A percentile compares a stretch with the other conserved stretches of the same genome.
These are phyloP conservation scores for Nicotiana attenuata DNA, from an alignment of 257 asterid genomes.

Conservation along the genomic window DNA sequence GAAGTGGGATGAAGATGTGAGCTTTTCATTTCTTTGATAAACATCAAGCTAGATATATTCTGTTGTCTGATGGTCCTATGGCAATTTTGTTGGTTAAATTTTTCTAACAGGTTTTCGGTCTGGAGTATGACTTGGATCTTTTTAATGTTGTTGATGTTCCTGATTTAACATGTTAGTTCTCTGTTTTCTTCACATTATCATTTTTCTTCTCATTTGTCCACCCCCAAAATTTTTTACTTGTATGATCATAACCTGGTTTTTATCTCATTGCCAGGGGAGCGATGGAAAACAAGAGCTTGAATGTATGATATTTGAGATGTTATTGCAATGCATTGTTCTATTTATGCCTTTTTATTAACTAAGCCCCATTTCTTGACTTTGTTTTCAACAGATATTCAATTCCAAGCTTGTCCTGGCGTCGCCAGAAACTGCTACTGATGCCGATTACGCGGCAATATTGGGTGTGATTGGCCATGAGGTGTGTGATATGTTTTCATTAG, in stretches of 20 bases:
- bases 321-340: background rate
- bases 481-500: constrained; percentile 10
- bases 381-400: constrained; percentile 66
- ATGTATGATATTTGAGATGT: constrained; percentile 42
- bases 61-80: constrained; percentile 7
- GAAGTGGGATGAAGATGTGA: constrained; percentile 99
- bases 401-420: constrained; percentile 93
- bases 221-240: background rate
- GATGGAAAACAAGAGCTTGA: constrained; percentile 98
- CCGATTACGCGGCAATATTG: constrained; percentile 91
- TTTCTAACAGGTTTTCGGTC: constrained; percentile 77
- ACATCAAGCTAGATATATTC: constrained; percentile 4
- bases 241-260: constrained; percentile 3
- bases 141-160: constrained; percentile 93
- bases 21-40: constrained; percentile 14
- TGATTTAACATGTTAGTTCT: constrained; percentile 78
- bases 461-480: constrained; percentile 98
- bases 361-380: constrained; percentile 7
- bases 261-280: constrained; percentile 75
- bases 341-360: background rate
- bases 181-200: constrained; percentile 7
- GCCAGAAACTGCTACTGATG: too few species aligned
- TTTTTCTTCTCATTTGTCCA: background rate
- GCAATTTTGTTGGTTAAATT: constrained; percentile 8
- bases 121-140: constrained; percentile 94